These are phyloP conservation scores for Exophiala spinifera DNA, from an alignment of 2,329 filamentous ascomycete genomes.

Conservation along the genomic window DNA sequence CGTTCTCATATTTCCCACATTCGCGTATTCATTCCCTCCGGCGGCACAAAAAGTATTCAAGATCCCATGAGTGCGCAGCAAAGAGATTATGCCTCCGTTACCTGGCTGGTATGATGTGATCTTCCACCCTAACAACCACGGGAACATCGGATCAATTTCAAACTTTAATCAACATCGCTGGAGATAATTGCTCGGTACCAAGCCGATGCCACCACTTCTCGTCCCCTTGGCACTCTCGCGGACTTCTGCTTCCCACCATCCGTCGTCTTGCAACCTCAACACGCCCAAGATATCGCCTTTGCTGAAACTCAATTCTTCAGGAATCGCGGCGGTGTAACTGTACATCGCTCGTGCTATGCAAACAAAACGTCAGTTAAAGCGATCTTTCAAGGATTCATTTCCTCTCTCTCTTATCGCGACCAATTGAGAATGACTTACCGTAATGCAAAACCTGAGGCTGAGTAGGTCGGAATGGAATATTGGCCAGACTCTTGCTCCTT, in stretches of 20 bases:
- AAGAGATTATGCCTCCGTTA: no score
- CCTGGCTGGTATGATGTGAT: no score
- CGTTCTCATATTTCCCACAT: no score
- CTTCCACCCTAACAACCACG: no score
- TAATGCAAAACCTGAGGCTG: conserved; percentile 71
- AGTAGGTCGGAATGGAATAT: conserved; percentile 48
- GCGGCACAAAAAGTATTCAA: no score
- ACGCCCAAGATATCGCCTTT: conserved; percentile 92
- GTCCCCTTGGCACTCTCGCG: conserved; percentile 57
- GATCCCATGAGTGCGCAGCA: no score
- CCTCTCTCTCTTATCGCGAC: conserved; percentile 29
- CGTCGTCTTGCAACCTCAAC: conserved; percentile 88
- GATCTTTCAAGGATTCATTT: no score
- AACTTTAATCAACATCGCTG: conserved; percentile 50
- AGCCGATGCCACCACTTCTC: conserved; percentile 51
- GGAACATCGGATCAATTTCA: no score
- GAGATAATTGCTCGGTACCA: conserved; percentile 67
- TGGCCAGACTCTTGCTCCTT: conserved; percentile 78
- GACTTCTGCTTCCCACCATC: conserved; percentile 97
- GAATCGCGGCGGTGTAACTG: conserved; percentile 89
- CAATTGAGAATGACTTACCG: conserved; percentile 69
- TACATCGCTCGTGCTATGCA: conserved; percentile 82
- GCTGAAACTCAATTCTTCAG: conserved; percentile 85
- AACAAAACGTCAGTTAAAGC: background rate
- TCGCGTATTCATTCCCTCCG: no score